Evolutionary conservation across 768 basidiomycete genomes (phyloP).

Genomic region (Austroboletus eburneus): DNA sequence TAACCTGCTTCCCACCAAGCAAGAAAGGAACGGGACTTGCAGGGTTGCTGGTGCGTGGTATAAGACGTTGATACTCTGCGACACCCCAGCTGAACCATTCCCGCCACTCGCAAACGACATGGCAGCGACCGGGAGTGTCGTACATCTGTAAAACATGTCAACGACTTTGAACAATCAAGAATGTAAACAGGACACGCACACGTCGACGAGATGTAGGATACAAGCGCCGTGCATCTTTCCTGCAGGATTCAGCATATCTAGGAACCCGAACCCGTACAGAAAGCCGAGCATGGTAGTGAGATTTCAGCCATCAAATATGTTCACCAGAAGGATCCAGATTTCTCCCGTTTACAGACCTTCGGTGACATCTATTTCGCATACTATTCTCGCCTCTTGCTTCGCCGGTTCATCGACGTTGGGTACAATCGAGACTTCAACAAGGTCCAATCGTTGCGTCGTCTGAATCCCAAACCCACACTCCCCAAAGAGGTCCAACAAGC

Average conservation of each 20-base stretch:
- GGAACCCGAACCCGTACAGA: too few relatives aligned
- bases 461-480: slow-evolving; percentile 19
- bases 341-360: slow-evolving; percentile 34
- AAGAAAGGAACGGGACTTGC: slow-evolving; percentile 25
- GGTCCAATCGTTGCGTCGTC: slow-evolving; percentile 10
- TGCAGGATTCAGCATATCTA: slow-evolving; percentile 42
- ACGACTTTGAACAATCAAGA: background rate
- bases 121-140: slow-evolving; percentile 36
- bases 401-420: slow-evolving; percentile 33
- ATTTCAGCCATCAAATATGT: background rate
- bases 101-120: slow-evolving; percentile 33
- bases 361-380: slow-evolving; percentile 41
- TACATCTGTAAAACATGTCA: slow-evolving; percentile 32
- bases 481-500: slow-evolving; percentile 35
- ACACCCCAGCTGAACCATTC: slow-evolving; percentile 33
- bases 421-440: slow-evolving; percentile 39
- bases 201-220: slow-evolving; percentile 42
- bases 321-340: too few relatives aligned
- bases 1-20: background rate
- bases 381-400: slow-evolving; percentile 36
- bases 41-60: slow-evolving; percentile 40
- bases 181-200: slow-evolving; percentile 27
- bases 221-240: slow-evolving; percentile 42
- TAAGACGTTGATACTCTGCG: slow-evolving; percentile 42
- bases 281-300: background rate